Base-by-base conservation (phyloP, 345 rosid species). In the Geranium brycei region DNA sequence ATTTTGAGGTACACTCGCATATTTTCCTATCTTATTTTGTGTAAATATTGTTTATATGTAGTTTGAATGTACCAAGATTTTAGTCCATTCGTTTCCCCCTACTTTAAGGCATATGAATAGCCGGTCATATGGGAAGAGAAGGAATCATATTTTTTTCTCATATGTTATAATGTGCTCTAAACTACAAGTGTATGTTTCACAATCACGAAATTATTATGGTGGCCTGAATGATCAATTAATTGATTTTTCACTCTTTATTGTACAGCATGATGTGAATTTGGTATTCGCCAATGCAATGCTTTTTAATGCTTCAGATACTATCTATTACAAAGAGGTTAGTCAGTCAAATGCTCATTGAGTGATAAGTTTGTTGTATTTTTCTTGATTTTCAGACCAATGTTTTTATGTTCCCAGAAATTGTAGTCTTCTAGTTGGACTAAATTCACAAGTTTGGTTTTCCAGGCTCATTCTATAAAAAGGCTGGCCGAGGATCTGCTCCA, bases 261-360 rank as follows among this genome's bases (percentile, higher is more conserved):
- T 61, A 31, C 73, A 73, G 77, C 64, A 59, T 58, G 77, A 73
- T 38, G 56, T 73, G 15, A 69, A 28, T 53, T 58, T 73, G 73
- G 59, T 73, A 47, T 60, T 53, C 41, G 63, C n/a, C 58, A 69
- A 73, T 40, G 77, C 77, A 58, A 59, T 66, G 77, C 40, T 38
- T 53, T 73, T 73, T 70, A 73, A 73, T 73, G 77, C 73, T 73
- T 69, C 70, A 4, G 35, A 59, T 62, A 69, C 77, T 28, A 19
- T 69, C 61, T 73, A 69, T 38, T 66, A 73, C 73, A 73, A 62
- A 66, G 70, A 66, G 65, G 77, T 59, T 47, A 73, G 64, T 66
- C 19, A 11, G 51, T 63, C 17, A 66, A n/a, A 8, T 19, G 61
- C 62, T 61, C 40, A 13, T 19, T 19, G 57, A 32, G 51, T 65